phyloP scores from a whole-genome alignment of 371 early-diverging fungal species.

The Actinomucor elegans region DNA sequence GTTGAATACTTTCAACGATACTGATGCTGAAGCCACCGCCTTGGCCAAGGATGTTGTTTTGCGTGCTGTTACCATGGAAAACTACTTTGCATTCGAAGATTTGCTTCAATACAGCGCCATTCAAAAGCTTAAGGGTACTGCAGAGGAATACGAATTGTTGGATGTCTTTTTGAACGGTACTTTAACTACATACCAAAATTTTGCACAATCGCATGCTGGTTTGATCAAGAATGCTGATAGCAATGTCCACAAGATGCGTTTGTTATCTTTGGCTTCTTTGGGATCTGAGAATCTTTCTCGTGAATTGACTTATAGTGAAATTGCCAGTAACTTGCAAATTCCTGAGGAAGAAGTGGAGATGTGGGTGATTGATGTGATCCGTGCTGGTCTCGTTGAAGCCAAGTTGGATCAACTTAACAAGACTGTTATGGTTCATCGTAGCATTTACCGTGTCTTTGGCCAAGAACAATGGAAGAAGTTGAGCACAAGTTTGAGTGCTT shows the following conservation, averaged over 20 bases:
- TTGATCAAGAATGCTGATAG: constrained; percentile 62
- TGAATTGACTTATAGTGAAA: constrained; percentile 70
- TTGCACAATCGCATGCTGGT: constrained; percentile 50
- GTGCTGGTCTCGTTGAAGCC: constrained; percentile 91
- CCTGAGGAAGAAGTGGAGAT: constrained; percentile 84
- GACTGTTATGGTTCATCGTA: constrained; percentile 73
- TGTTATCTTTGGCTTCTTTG: constrained; percentile 81
- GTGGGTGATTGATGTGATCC: constrained; percentile 92
- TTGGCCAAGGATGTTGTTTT: constrained; percentile 58
- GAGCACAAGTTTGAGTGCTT: constrained; percentile 66
- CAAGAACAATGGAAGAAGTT: constrained; percentile 81
- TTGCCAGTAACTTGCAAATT: constrained; percentile 77
- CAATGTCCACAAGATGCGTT: constrained; percentile 78
- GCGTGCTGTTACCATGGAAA: constrained; percentile 70
- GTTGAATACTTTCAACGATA: constrained; percentile 56
- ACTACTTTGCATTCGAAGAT: constrained; percentile 81
- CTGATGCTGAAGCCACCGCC: constrained; percentile 31
- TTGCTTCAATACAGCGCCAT: constrained; percentile 70
- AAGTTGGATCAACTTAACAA: constrained; percentile 90
- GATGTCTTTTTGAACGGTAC: constrained; percentile 76
- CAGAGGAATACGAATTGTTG: constrained; percentile 66
- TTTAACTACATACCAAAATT: constrained; percentile 66
- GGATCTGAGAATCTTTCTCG: constrained; percentile 73
- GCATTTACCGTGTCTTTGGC: constrained; percentile 85
- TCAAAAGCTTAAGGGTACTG: constrained; percentile 66